A percentile compares a stretch with the other conserved stretches of the same genome.
phyloP scores from a whole-genome alignment of 2,329 filamentous ascomycete species.

The Helicocarpus griseus region DNA sequence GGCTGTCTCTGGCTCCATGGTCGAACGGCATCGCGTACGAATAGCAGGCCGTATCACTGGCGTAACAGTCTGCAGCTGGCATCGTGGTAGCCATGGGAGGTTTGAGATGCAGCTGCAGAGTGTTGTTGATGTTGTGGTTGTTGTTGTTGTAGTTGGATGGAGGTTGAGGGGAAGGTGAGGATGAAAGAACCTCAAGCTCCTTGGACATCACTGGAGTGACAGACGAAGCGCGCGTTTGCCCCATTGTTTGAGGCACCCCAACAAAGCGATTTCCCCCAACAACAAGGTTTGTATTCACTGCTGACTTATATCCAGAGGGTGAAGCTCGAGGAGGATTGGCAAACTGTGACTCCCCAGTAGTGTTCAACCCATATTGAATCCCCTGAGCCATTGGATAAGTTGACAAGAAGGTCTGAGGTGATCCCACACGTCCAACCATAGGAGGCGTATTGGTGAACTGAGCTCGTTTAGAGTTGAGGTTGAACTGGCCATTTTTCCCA shows the following conservation, averaged over 20 bases:
- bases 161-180: constrained; percentile 3
- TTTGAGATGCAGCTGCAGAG: too few species aligned
- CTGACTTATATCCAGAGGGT: too few species aligned
- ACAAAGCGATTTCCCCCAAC: not conserved
- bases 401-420: too few species aligned
- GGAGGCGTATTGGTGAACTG: too few species aligned
- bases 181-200: constrained; percentile 1
- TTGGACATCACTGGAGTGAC: not conserved
- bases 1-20: constrained; percentile 14
- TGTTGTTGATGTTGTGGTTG: too few species aligned
- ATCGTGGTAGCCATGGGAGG: not conserved
- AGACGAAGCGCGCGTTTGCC: not conserved
- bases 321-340: too few species aligned
- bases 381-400: too few species aligned
- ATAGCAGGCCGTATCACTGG: constrained; percentile 11
- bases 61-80: not conserved
- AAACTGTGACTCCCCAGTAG: too few species aligned
- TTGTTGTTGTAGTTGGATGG: constrained; percentile 1
- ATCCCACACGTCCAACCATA: not conserved
- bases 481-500: not conserved
- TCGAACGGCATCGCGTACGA: constrained; percentile 22
- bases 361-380: too few species aligned
- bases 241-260: not conserved
- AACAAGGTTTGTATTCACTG: not conserved
- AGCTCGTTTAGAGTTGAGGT: not conserved